A percentile compares a stretch with the other conserved stretches of the same genome.
Conservation (phyloP, 441 rosid genomes). For the Euphorbia schlechtendalii region DNA sequence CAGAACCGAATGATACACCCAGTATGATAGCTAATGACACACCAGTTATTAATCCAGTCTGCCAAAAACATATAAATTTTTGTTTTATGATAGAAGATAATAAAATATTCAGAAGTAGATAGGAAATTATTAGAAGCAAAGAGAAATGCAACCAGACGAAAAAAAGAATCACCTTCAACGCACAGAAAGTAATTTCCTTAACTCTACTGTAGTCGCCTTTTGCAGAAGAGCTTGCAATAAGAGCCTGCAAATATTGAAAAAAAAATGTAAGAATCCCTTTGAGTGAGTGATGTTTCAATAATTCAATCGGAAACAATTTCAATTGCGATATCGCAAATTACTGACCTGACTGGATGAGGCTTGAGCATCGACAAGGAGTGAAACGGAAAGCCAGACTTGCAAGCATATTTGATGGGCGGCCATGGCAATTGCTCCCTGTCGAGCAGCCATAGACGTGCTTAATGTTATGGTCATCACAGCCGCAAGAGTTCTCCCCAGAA, state of each 20-base stretch:
- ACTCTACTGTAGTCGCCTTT: slow-evolving; percentile 38
- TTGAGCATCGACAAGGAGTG: slow-evolving; percentile 46
- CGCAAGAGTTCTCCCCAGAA: slow-evolving; percentile 47
- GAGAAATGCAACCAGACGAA: too few species aligned
- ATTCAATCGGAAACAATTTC: too few species aligned
- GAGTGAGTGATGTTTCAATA: neutral
- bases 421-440: slow-evolving; percentile 41
- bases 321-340: neutral
- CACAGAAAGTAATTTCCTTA: slow-evolving; percentile 35
- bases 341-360: slow-evolving; percentile 45
- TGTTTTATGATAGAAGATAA: too few species aligned
- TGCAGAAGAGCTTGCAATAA: slow-evolving; percentile 45
- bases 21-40: slow-evolving; percentile 33
- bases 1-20: slow-evolving; percentile 31
- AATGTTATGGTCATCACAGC: slow-evolving; percentile 39
- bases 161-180: slow-evolving; percentile 37
- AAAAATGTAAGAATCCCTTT: too few species aligned
- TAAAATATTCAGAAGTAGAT: too few species aligned
- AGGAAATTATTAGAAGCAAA: too few species aligned
- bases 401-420: slow-evolving; percentile 51
- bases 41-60: slow-evolving; percentile 43
- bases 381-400: slow-evolving; percentile 45
- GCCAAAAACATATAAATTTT: neutral
- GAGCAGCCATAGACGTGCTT: slow-evolving; percentile 49
- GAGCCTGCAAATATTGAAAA: slow-evolving; percentile 46